Base-by-base conservation (phyloP, 257 asterid genomes). In the Oldenlandia corymbosa region DNA sequence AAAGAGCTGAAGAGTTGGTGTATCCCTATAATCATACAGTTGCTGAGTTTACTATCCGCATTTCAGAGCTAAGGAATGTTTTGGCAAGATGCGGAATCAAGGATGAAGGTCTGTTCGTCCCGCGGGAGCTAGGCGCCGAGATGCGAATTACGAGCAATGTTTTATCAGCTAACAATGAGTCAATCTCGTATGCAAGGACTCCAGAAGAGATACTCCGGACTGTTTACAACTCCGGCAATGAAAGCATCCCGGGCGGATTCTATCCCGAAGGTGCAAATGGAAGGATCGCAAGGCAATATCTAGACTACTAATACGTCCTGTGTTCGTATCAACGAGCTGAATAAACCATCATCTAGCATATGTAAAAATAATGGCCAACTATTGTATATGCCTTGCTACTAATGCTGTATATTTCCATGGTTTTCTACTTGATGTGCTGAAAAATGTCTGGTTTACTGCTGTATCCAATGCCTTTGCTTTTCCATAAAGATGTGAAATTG, bases 41-140 rank as follows among this genome's bases (percentile, higher is more conserved):
- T 20, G 76, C 79, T 3, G 78, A 75, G 28, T 77, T 84, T 57
- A 81, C 81, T 0, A 37, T 0, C 48, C 65, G 42, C 21, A 77
- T 81, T 5, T 84, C 90, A 3, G 65, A 26, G 30, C 50, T 79
- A 23, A 79, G 82, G 53, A 81, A 84, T 49, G 27, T 18, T 12
- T 58, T 84, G 60, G 84, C 69, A 1, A 69, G 6, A 59, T 66
- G 84, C 11, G 85, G 85, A 5, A 41, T 74, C 39, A 81, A 60
- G 65, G 91, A 84, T 48, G 87, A 81, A 51, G 90, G 83, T 2
- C 18, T 80, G 18, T 0, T 69, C 0, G 86, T 83, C 23, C 77
- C 83, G 4, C 46, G 12, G 6, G 36, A 23, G 26, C 69, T 74
- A 0, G 84, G 86, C 16, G 85, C 83, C 0, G 86, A 83, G 66